Evolutionary conservation across 495 filamentous ascomycete species (phyloP), one percentile per base, ranked within the genome.

Genomic region (Zalerion maritima): DNA sequence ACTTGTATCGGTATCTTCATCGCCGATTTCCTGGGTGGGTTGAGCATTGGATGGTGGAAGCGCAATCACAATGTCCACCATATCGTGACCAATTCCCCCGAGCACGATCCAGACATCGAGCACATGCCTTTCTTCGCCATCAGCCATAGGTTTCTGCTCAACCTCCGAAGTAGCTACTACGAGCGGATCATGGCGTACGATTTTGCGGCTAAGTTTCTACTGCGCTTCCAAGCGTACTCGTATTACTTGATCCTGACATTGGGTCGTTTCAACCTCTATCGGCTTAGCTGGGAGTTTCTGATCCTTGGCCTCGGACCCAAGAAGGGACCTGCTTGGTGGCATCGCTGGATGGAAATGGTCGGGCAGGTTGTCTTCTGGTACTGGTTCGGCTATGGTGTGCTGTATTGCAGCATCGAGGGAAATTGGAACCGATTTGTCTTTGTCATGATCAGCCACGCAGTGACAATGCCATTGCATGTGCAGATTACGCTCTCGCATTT

Each of bases 31-130:
- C 58, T 86, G 2, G 89, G 89, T 13, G 89, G 89, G 3, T 55
- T 97, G n/a, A 89, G 81, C 25, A 36, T 89, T 9, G 81, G 87
- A 6, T 97, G 89, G 89, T 97, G 89, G 89, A 97, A 97, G 52
- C 67, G 71, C 31, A 94, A 74, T 50, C 89, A 97, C 57, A 97
- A 97, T 52, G 89, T 97, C 15, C 89, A 97, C 49, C 89, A 97
- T 42, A 84, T 97, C 41, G 80, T 97, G 19, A 97, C 89, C 11
- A 97, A 97, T 54, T 78, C 77, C 26, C 82, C 89, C 14, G 89
- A 94, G 48, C 89, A 97, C 50, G 89, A 97, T 47, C 89, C 89
- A 1, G 89, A 97, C 51, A 97, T 94, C 37, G 75, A 97, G 52
- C 84, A 94, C 41, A 75, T 97, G 60, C 89, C 89, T 1, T 86